phyloP scores from a whole-genome alignment of 1,284 basidiomycete genomes.

The Cerrena zonata region DNA sequence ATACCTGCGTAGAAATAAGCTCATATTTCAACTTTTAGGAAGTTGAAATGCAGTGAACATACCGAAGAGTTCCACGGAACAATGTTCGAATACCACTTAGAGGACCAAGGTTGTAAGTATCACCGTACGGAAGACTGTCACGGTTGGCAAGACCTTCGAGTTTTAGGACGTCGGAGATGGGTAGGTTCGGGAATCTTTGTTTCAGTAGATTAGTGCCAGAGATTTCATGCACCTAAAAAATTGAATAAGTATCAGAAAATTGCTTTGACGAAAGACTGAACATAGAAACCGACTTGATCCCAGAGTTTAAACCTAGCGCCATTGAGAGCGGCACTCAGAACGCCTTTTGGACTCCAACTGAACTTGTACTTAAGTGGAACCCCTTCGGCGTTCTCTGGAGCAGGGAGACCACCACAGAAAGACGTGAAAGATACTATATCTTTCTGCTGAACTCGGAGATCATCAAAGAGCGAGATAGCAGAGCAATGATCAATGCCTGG shows the following conservation, averaged over 20 bases:
- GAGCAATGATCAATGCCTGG: slow-evolving; percentile 95
- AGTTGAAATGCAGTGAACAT: no score
- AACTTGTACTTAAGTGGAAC: slow-evolving; percentile 88
- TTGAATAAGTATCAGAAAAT: slow-evolving; percentile 5
- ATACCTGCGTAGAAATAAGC: slow-evolving; percentile 52
- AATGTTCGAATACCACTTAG: slow-evolving; percentile 56
- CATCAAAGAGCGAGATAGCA: slow-evolving; percentile 71
- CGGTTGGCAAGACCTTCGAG: slow-evolving; percentile 89
- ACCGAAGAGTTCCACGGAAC: slow-evolving; percentile 83
- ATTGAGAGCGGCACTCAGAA: slow-evolving; percentile 79
- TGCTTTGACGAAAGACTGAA: not conserved
- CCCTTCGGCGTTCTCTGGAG: slow-evolving; percentile 58
- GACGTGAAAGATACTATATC: slow-evolving; percentile 77
- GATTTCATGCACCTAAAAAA: slow-evolving; percentile 44
- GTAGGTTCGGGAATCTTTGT: slow-evolving; percentile 58
- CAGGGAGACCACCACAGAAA: slow-evolving; percentile 91
- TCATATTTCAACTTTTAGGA: no score
- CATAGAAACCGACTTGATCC: slow-evolving; percentile 39
- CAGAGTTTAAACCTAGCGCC: slow-evolving; percentile 66
- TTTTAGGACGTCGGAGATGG: slow-evolving; percentile 61
- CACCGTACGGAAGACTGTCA: slow-evolving; percentile 75
- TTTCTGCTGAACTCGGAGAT: slow-evolving; percentile 54
- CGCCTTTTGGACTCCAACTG: slow-evolving; percentile 89
- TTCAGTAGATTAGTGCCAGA: slow-evolving; percentile 51
- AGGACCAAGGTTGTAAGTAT: slow-evolving; percentile 62